These are phyloP conservation scores for Thielaviopsis cerberus DNA, from an alignment of 2,329 filamentous ascomycete species.

Conservation along the genomic window DNA sequence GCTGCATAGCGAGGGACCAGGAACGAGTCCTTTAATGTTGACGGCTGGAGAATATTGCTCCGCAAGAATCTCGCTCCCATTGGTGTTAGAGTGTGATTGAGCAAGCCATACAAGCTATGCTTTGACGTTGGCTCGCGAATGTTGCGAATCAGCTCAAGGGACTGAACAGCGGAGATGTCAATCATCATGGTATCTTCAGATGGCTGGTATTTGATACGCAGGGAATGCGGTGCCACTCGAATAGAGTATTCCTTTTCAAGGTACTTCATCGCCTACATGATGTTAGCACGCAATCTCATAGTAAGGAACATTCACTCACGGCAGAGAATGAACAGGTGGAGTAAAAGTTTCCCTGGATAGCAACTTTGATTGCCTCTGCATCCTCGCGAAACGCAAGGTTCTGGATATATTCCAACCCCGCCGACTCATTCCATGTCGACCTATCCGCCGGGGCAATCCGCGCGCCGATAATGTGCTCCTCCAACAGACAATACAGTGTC, in stretches of 20 bases:
- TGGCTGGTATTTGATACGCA: slow-evolving; percentile 71
- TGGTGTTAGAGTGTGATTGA: slow-evolving; percentile 70
- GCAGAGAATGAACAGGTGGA: slow-evolving; percentile 72
- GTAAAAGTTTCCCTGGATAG: slow-evolving; percentile 68
- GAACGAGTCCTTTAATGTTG: slow-evolving; percentile 46
- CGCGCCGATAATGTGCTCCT: slow-evolving; percentile 49
- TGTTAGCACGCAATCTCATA: slow-evolving; percentile 10
- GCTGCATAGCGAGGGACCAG: slow-evolving; percentile 62
- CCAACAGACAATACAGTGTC: slow-evolving; percentile 54
- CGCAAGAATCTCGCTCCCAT: slow-evolving; percentile 76
- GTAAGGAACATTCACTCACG: slow-evolving; percentile 32
- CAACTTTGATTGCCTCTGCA: slow-evolving; percentile 60
- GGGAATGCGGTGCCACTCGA: slow-evolving; percentile 57
- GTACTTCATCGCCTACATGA: slow-evolving; percentile 54
- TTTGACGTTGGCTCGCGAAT: slow-evolving; percentile 58
- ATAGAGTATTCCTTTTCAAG: slow-evolving; percentile 51
- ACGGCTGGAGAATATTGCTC: slow-evolving; percentile 75
- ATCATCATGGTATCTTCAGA: slow-evolving; percentile 93
- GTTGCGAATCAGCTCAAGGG: slow-evolving; percentile 82
- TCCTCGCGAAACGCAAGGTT: slow-evolving; percentile 66
- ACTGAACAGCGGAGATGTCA: slow-evolving; percentile 69
- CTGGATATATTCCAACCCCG: slow-evolving; percentile 60
- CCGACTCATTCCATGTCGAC: slow-evolving; percentile 64
- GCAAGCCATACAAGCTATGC: slow-evolving; percentile 63
- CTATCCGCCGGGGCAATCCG: slow-evolving; percentile 44